Conservation (phyloP, 495 filamentous ascomycete species). For the Aspergillus diversus region DNA sequence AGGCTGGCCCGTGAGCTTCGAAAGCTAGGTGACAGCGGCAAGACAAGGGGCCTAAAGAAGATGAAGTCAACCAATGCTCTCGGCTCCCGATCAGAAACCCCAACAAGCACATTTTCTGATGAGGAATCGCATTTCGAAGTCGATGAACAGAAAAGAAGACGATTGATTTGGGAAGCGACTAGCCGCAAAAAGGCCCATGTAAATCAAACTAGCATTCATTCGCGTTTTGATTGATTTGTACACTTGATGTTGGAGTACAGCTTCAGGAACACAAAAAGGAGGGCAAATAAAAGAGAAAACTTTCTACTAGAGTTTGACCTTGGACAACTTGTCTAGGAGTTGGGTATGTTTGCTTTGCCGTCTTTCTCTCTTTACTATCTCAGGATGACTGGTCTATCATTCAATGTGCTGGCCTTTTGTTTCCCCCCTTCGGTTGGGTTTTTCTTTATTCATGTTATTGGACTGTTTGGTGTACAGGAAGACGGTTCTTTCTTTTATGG, state of each 20-base stretch:
- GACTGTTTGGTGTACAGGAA: constrained; percentile 19
- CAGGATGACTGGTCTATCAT: constrained; percentile 7
- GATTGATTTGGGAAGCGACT: constrained; percentile 52
- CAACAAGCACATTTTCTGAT: constrained; percentile 29
- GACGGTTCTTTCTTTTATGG: constrained; percentile 5
- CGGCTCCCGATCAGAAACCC: constrained; percentile 29
- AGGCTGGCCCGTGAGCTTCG: constrained; percentile 61
- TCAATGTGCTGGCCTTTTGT: not conserved
- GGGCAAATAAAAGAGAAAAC: constrained; percentile 5
- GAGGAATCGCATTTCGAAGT: constrained; percentile 49
- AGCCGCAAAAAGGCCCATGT: constrained; percentile 44
- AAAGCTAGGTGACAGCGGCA: constrained; percentile 43
- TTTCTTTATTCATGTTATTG: constrained; percentile 2
- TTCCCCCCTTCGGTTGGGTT: constrained; percentile 9
- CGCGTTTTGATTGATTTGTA: constrained; percentile 20
- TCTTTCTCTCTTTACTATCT: constrained; percentile 6
- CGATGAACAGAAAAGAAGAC: constrained; percentile 52
- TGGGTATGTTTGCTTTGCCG: constrained; percentile 17
- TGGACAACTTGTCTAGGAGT: constrained; percentile 16
- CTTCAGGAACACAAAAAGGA: constrained; percentile 22
- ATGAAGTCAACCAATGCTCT: constrained; percentile 53
- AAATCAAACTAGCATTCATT: constrained; percentile 28
- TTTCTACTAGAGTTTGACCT: constrained; percentile 18
- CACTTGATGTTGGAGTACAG: not conserved
- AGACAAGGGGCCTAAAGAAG: constrained; percentile 47